Conservation (phyloP, 2,329 filamentous ascomycete species). For the Aspergillus texensis region DNA sequence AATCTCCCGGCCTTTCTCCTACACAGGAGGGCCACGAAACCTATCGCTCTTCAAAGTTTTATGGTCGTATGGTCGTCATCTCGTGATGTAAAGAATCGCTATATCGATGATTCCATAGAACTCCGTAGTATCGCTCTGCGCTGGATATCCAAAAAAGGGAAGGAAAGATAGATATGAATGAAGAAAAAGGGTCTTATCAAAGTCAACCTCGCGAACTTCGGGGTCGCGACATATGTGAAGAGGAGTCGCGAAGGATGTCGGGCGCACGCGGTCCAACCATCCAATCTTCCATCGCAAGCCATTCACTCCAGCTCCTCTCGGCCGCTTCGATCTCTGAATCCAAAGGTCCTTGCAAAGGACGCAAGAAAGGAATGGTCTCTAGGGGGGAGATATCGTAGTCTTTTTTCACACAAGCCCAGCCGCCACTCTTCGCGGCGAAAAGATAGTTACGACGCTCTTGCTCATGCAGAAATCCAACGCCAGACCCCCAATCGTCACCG, state of each 20-base stretch:
- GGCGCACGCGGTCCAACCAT: constrained; percentile 86
- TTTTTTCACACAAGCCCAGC: constrained; percentile 84
- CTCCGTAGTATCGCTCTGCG: constrained; percentile 15
- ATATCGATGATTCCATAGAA: constrained; percentile 15
- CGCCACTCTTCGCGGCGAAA: constrained; percentile 90
- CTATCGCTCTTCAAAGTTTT: constrained; percentile 18
- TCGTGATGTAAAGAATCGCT: constrained; percentile 15
- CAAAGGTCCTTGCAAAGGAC: constrained; percentile 74
- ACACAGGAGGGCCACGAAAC: constrained; percentile 8
- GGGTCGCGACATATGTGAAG: constrained; percentile 37
- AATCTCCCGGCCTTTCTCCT: not conserved
- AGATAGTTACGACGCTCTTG: constrained; percentile 91
- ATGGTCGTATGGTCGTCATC: constrained; percentile 20
- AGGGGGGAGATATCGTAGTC: constrained; percentile 85
- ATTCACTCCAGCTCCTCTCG: constrained; percentile 87
- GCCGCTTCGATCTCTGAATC: constrained; percentile 81
- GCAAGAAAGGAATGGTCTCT: constrained; percentile 84
- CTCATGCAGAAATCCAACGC: constrained; percentile 81
- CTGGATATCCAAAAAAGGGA: constrained; percentile 15
- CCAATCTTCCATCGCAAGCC: constrained; percentile 97
- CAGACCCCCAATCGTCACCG: constrained; percentile 84
- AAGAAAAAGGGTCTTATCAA: constrained; percentile 1
- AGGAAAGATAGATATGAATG: not conserved
- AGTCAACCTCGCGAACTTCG: constrained; percentile 34
- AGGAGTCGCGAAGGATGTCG: constrained; percentile 44